Evolutionary conservation across 108 stramenopile genomes (phyloP), one percentile per base, ranked within the genome.

Genomic region (Phaeodactylum tricornutum): DNA sequence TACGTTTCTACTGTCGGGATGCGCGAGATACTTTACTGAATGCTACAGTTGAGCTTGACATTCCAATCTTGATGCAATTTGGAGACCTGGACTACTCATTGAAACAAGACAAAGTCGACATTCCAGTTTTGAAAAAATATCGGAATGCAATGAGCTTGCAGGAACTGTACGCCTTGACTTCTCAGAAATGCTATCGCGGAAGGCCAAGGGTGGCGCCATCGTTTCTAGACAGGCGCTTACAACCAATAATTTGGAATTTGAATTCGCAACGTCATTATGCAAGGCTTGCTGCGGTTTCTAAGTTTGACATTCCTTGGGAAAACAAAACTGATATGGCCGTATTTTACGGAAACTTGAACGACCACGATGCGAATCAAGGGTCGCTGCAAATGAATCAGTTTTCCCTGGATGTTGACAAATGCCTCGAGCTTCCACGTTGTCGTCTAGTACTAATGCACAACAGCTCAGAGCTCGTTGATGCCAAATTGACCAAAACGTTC

Each of bases 101-200:
- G 42, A 35, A 57, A 7, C 62, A 47, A 29, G 59, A 60, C 15
- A 39, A 47, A 17, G 55, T 35, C 25, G 58, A 53, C 14, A 39
- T 74, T 12, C 72, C 72, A 1, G 57, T 63, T 32, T 48, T 74
- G 29, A 74, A 74, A 42, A 74, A 74, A 54, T 74, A 67, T 61
- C 72, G 72, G 16, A 59, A 56, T 14, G 58, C 66, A 2, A 28
- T 46, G 1, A 41, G 29, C 7, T 41, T 41, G 16, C 9, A 41
- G 14, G 8, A 41, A 41, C 9, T 41, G 5, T 9, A 20, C 5
- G 17, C 21, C 32, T 15, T n/a, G 29, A 21, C 29, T 36, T 55
- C 7, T n/a, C 31, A n/a, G 2, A 4, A 29, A 22, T 59, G 58
- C 28, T 5, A n/a, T 25, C n/a, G 16, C 11, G 24, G 16, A 19